Conservation (phyloP, 129 eudicot species). For the Kitagawia praeruptora region DNA sequence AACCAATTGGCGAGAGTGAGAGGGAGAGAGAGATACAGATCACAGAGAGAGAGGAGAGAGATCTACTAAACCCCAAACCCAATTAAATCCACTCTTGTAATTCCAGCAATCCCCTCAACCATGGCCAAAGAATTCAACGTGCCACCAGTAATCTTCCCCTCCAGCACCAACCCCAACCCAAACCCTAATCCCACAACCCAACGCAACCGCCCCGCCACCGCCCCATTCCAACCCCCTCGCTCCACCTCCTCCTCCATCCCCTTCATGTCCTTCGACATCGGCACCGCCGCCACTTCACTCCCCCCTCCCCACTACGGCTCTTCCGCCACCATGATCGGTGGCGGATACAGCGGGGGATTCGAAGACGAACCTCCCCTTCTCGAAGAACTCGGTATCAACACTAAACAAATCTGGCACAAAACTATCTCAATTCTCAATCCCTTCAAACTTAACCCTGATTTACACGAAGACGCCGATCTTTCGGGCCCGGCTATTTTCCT, state of each 20-base stretch:
- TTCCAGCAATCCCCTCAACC: neutral
- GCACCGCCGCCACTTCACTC: constrained; percentile 36
- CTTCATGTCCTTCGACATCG: constrained; percentile 79
- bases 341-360: constrained; percentile 29
- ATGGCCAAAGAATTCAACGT: constrained; percentile 68
- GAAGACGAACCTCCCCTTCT: constrained; percentile 93
- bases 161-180: constrained; percentile 54
- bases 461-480: constrained; percentile 74
- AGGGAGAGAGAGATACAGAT: too few species aligned
- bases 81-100: neutral
- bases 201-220: constrained; percentile 57
- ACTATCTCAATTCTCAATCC: constrained; percentile 66
- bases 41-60: too few species aligned
- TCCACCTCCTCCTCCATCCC: constrained; percentile 44
- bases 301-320: constrained; percentile 51
- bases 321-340: constrained; percentile 38
- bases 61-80: neutral
- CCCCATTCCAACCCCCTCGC: constrained; percentile 66
- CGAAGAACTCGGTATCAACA: constrained; percentile 84
- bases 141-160: constrained; percentile 79
- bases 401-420: constrained; percentile 74
- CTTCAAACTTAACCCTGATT: constrained; percentile 42
- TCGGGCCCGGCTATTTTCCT: constrained; percentile 71
- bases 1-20: too few species aligned
- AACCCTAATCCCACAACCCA: constrained; percentile 34